Percentiles rank a stretch among this genome's conserved stretches.
These are phyloP conservation scores for Lichtheimia ornata DNA, from an alignment of 371 early-diverging fungal genomes.

Conservation along the genomic window DNA sequence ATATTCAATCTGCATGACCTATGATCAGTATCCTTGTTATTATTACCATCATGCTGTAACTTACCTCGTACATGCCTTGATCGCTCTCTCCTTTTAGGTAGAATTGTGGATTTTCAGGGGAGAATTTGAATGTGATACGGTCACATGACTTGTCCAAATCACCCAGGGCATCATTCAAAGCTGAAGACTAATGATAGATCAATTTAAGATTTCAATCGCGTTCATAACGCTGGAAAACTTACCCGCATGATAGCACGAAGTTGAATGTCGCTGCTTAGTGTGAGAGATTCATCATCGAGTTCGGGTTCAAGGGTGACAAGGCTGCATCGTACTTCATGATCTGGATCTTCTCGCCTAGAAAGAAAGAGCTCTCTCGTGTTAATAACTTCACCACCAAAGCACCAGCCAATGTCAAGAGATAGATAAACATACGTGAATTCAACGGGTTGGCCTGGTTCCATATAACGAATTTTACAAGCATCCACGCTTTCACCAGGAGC, in stretches of 20 bases:
- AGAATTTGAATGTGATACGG: conserved; percentile 28
- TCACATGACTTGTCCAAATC: conserved; percentile 34
- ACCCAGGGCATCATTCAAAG: conserved; percentile 33
- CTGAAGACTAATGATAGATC: conserved; percentile 7
- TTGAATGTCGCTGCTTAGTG: conserved; percentile 13
- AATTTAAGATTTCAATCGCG: too few relatives aligned
- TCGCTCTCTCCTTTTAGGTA: conserved; percentile 26
- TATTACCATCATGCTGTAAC: background rate
- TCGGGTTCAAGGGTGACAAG: conserved; percentile 37
- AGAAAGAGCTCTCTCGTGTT: background rate
- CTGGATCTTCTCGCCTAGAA: conserved; percentile 24
- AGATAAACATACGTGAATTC: conserved; percentile 21
- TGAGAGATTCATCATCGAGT: conserved; percentile 23
- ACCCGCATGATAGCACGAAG: conserved; percentile 29
- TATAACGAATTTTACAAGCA: conserved; percentile 36
- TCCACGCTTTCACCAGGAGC: conserved; percentile 11
- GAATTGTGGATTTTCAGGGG: conserved; percentile 33
- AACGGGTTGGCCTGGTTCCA: conserved; percentile 24
- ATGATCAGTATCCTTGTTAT: background rate
- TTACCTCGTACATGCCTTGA: conserved; percentile 22
- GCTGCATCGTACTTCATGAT: conserved; percentile 19
- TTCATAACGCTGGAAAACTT: background rate
- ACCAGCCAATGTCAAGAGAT: background rate
- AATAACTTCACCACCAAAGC: background rate
- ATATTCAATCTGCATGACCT: conserved; percentile 25